phyloP scores from a whole-genome alignment of 2,329 filamentous ascomycete genomes.

The Corinectria fuckeliana region DNA sequence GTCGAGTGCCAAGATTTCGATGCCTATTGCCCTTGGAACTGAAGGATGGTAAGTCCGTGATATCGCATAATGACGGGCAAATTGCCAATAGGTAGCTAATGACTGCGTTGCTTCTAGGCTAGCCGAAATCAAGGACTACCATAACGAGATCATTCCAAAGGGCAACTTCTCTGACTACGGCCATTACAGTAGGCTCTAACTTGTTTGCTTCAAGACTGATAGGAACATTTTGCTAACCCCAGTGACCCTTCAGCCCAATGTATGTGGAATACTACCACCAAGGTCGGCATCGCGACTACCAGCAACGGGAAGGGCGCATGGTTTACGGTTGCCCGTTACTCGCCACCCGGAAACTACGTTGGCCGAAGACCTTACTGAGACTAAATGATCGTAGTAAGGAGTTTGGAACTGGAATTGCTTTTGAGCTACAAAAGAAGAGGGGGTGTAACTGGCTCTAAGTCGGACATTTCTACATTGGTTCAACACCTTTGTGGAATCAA shows the following conservation, averaged over 20 bases:
- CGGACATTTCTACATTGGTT: too few species aligned
- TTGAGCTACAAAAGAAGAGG: too few species aligned
- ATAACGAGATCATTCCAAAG: constrained; percentile 29
- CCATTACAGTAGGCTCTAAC: constrained; percentile 35
- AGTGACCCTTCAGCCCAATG: constrained; percentile 30
- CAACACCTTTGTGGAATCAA: not conserved
- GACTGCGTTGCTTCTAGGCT: constrained; percentile 19
- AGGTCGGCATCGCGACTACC: constrained; percentile 41
- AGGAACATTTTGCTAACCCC: not conserved
- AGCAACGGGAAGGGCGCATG: constrained; percentile 38
- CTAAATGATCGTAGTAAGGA: too few species aligned
- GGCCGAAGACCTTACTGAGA: constrained; percentile 39
- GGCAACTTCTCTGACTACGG: constrained; percentile 35
- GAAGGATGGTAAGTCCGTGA: constrained; percentile 28
- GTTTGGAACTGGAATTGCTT: too few species aligned
- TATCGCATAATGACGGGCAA: too few species aligned
- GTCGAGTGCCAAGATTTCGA: constrained; percentile 16
- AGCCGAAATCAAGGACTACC: constrained; percentile 25
- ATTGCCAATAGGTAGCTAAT: fast-evolving
- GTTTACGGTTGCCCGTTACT: constrained; percentile 44
- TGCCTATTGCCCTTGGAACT: constrained; percentile 24
- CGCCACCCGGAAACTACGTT: constrained; percentile 41
- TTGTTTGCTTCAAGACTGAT: fast-evolving
- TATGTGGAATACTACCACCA: constrained; percentile 42
- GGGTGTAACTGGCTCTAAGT: too few species aligned